Percentiles rank a stretch among this genome's conserved stretches.
phyloP scores from a whole-genome alignment of 305 asterid genomes.

The Coffea humblotiana region DNA sequence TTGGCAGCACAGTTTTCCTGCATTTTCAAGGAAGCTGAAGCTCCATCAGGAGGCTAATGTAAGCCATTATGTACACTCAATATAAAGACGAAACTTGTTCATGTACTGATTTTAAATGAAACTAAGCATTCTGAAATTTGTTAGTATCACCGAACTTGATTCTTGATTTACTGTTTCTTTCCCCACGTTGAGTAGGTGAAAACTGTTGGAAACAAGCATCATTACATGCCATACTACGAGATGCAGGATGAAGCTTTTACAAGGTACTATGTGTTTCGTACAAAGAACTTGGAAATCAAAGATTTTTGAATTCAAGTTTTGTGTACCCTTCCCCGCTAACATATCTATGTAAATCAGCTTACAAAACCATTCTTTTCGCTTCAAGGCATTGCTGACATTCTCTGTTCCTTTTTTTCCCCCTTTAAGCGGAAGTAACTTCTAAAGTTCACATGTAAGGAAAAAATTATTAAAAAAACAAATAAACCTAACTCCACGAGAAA shows the following conservation, averaged over 20 bases:
- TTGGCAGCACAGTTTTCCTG: conserved; percentile 22
- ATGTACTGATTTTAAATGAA: not conserved
- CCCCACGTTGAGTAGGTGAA: conserved; percentile 12
- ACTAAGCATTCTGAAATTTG: not conserved
- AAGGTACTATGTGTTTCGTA: conserved; percentile 23
- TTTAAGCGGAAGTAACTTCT: no score
- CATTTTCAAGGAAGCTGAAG: conserved; percentile 54
- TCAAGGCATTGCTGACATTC: no score
- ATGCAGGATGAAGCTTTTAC: conserved; percentile 30
- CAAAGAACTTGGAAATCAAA: not conserved
- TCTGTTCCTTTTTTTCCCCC: no score
- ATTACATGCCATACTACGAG: conserved; percentile 16
- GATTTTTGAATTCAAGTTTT: no score
- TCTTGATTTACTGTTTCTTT: not conserved
- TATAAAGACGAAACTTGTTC: not conserved
- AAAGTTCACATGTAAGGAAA: not conserved
- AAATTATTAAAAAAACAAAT: no score
- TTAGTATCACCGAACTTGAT: not conserved
- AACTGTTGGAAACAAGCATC: conserved; percentile 27
- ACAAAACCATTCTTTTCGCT: not conserved
- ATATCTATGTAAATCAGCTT: not conserved
- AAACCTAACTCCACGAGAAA: no score
- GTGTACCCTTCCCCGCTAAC: no score
- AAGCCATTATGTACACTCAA: not conserved
- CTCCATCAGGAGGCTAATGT: conserved; percentile 38